Percentiles rank a stretch among this genome's conserved stretches.
Conservation (phyloP, 164 flowering plant species). For the Magnolia officinalis region DNA sequence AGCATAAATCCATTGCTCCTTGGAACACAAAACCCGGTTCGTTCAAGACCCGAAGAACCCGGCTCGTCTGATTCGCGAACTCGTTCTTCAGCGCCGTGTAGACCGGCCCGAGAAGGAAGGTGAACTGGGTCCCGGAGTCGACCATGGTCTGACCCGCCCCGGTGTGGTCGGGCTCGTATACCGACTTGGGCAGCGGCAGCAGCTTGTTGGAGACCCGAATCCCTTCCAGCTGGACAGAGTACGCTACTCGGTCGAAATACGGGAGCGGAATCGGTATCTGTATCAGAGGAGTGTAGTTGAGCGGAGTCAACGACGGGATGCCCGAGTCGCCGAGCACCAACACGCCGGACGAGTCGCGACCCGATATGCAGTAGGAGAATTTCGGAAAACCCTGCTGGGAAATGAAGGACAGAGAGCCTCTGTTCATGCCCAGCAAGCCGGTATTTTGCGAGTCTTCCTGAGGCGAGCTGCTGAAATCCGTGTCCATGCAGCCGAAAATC, state of each 20-base stretch:
- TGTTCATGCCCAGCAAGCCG: conserved; percentile 80
- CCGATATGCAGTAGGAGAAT: conserved; percentile 80
- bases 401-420: conserved; percentile 73
- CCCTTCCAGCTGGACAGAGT: conserved; percentile 69
- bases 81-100: conserved; percentile 60
- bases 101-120: conserved; percentile 68
- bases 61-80: conserved; percentile 47
- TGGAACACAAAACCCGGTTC: conserved; percentile 65
- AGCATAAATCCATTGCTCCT: conserved; percentile 82
- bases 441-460: conserved; percentile 51
- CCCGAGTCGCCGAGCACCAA: conserved; percentile 53
- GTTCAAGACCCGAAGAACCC: conserved; percentile 29
- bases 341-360: conserved; percentile 51
- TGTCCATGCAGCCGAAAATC: conserved; percentile 75
- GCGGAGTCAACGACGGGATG: conserved; percentile 23
- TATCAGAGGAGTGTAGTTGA: conserved; percentile 67
- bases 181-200: conserved; percentile 52
- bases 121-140: conserved; percentile 86
- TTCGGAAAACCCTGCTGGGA: conserved; percentile 58
- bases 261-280: conserved; percentile 55
- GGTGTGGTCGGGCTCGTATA: conserved; percentile 71
- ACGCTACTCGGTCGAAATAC: conserved; percentile 65
- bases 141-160: conserved; percentile 96
- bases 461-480: conserved; percentile 34
- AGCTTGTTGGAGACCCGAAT: conserved; percentile 45